These are phyloP conservation scores for Chlamydomonas asymmetrica DNA, from an alignment of 139 green algal genomes.

Conservation along the genomic window DNA sequence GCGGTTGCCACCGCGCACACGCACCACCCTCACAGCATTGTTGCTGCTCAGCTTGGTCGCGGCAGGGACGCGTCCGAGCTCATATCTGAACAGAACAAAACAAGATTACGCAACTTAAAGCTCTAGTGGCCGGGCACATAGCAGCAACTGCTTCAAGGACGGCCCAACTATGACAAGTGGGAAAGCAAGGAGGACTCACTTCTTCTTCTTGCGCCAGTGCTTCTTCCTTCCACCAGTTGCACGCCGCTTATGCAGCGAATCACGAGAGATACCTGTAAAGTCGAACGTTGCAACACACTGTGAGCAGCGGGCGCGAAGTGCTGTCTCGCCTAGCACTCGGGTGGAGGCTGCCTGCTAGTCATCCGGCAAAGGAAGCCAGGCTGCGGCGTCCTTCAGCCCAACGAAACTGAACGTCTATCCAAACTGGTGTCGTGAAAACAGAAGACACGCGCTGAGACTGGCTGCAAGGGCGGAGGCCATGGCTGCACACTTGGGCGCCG, in stretches of 20 bases:
- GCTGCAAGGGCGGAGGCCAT: too few species aligned
- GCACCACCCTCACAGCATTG: conserved; percentile 86
- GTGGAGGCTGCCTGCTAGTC: too few species aligned
- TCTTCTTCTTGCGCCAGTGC: conserved; percentile 98
- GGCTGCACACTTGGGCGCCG: too few species aligned
- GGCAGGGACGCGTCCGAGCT: conserved; percentile 92
- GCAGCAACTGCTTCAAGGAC: not conserved
- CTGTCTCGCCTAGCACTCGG: too few species aligned
- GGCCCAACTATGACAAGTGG: not conserved
- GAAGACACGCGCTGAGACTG: too few species aligned
- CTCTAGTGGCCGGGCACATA: too few species aligned
- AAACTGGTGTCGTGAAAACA: too few species aligned
- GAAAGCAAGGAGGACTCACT: conserved; percentile 71
- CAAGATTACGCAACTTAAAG: not conserved
- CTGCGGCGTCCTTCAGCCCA: too few species aligned
- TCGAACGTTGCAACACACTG: too few species aligned
- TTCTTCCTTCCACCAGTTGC: conserved; percentile 95
- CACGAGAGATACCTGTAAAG: conserved; percentile 95
- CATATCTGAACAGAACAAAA: conserved; percentile 96
- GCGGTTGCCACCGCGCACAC: conserved; percentile 93
- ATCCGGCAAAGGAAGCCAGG: too few species aligned
- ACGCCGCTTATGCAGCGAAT: conserved; percentile 96
- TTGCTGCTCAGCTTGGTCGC: conserved; percentile 96
- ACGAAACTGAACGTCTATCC: too few species aligned
- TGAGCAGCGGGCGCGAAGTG: too few species aligned